These are phyloP conservation scores for Pichia cactophila DNA, from an alignment of 1,139 yeast species.

Conservation along the genomic window DNA sequence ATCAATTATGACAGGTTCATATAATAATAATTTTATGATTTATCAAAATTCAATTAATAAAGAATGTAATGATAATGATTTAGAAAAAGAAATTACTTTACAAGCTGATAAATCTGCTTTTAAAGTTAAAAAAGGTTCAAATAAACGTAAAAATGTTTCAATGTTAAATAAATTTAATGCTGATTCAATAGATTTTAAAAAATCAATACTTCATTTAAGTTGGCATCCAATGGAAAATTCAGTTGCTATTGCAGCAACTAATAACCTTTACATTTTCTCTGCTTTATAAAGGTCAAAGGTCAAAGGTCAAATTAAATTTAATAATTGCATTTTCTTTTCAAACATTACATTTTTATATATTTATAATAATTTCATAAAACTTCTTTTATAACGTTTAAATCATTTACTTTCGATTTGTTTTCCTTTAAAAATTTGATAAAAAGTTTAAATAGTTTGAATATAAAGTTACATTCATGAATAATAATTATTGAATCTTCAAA, in stretches of 20 bases:
- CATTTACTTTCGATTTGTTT: background rate
- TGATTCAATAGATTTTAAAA: slow-evolving; percentile 87
- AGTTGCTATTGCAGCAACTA: slow-evolving; percentile 97
- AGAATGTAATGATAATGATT: slow-evolving; percentile 29
- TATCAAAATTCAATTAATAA: slow-evolving; percentile 69
- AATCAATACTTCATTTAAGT: slow-evolving; percentile 88
- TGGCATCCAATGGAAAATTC: slow-evolving; percentile 98
- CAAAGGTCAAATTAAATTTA: no score
- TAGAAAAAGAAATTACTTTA: slow-evolving; percentile 54
- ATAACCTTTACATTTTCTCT: slow-evolving; percentile 77
- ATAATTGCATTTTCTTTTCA: background rate
- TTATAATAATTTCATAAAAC: background rate
- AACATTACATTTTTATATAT: background rate
- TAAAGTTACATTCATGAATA: slow-evolving; percentile 2
- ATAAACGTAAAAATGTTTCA: slow-evolving; percentile 24
- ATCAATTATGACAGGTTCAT: slow-evolving; percentile 94
- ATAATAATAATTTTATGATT: slow-evolving; percentile 94
- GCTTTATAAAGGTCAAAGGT: slow-evolving; percentile 36
- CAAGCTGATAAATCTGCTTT: slow-evolving; percentile 99
- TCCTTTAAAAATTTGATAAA: background rate
- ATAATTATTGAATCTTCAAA: background rate
- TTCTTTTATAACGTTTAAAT: background rate
- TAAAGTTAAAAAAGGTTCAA: slow-evolving; percentile 56
- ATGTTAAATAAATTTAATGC: slow-evolving; percentile 50
- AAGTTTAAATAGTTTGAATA: background rate